Percentiles rank a stretch among this genome's conserved stretches.
Conservation (phyloP, 768 basidiomycete species). For the Neoboletus magnificus region DNA sequence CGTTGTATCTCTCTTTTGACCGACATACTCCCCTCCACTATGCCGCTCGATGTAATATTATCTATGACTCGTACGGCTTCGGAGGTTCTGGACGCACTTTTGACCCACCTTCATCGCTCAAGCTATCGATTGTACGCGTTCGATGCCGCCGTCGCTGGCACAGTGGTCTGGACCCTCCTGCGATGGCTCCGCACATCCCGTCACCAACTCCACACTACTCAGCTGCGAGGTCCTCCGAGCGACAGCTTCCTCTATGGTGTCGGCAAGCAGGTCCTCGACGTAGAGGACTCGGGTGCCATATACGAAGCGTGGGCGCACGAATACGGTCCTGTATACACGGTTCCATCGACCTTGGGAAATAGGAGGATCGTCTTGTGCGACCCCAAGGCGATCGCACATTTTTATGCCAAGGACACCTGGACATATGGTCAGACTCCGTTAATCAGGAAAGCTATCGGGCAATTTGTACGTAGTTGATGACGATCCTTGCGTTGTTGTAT, state of each 20-base stretch:
- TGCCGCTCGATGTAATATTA: not conserved
- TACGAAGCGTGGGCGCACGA: slow-evolving; percentile 23
- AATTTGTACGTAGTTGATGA: not conserved
- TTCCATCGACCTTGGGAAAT: slow-evolving; percentile 14
- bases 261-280: not conserved
- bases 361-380: slow-evolving; percentile 32
- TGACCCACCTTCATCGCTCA: not conserved
- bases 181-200: slow-evolving; percentile 28
- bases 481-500: not conserved
- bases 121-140: not conserved
- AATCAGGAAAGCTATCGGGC: slow-evolving; percentile 31
- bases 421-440: slow-evolving; percentile 42
- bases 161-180: slow-evolving; percentile 2
- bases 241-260: slow-evolving; percentile 18
- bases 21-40: not conserved
- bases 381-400: slow-evolving; percentile 34
- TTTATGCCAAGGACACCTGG: slow-evolving; percentile 9
- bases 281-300: not conserved
- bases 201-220: slow-evolving; percentile 12
- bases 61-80: not conserved
- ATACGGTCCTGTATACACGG: slow-evolving; percentile 15
- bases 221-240: slow-evolving; percentile 18
- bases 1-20: not conserved
- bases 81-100: not conserved
- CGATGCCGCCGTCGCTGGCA: not conserved